Evolutionary conservation across 1,139 yeast species (phyloP).

Genomic region (Tardiomyces digboiensis): DNA sequence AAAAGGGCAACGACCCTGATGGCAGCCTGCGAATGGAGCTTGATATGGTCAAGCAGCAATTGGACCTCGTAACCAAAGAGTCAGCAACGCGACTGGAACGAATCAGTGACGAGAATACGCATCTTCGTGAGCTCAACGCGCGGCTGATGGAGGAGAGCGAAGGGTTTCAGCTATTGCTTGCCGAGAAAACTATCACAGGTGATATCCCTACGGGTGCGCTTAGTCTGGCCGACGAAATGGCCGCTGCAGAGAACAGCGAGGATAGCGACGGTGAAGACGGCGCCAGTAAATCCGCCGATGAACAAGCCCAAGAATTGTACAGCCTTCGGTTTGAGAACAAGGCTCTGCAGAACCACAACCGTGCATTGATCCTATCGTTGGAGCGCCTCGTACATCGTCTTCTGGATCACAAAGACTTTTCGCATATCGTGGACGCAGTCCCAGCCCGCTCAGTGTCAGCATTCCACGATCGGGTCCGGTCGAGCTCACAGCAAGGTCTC

Average conservation of each 20-base stretch:
- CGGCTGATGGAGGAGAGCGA: constrained; percentile 27
- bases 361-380: constrained; percentile 21
- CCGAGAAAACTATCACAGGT: constrained; percentile 24
- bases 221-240: constrained; percentile 17
- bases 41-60: constrained; percentile 19
- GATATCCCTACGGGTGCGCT: constrained; percentile 13
- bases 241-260: constrained; percentile 2
- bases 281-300: background rate
- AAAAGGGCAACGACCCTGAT: background rate
- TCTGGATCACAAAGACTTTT: constrained; percentile 23
- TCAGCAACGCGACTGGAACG: constrained; percentile 19
- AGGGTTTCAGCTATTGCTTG: constrained; percentile 24
- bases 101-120: constrained; percentile 20
- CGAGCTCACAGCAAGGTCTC: background rate
- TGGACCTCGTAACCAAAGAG: constrained; percentile 23
- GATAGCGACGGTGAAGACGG: background rate
- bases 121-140: constrained; percentile 17
- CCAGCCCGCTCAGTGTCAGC: constrained; percentile 18
- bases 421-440: constrained; percentile 19
- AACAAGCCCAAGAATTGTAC: constrained; percentile 5
- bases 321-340: constrained; percentile 18
- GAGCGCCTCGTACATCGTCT: constrained; percentile 27
- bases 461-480: constrained; percentile 10
- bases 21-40: constrained; percentile 8
- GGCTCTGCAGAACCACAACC: constrained; percentile 21